phyloP scores from a whole-genome alignment of 2,329 filamentous ascomycete species.

The Rutstroemia sp. region DNA sequence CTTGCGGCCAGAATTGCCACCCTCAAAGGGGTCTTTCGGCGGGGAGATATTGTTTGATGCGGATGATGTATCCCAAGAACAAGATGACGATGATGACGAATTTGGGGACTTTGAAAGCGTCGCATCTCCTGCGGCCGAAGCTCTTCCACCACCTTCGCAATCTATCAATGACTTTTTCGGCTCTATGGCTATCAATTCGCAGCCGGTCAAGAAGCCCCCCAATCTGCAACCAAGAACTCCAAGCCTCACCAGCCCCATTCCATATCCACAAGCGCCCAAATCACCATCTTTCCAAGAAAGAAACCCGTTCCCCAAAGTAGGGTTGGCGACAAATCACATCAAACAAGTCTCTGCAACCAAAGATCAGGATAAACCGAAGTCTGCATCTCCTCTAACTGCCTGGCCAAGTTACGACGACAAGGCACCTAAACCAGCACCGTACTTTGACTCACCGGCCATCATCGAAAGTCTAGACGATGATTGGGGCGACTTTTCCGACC shows the following conservation, averaged over 20 bases:
- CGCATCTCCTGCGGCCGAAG: constrained; percentile 21
- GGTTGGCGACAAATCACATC: constrained; percentile 36
- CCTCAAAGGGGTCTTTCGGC: constrained; percentile 14
- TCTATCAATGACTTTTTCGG: constrained; percentile 29
- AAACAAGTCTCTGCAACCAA: constrained; percentile 26
- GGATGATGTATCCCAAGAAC: constrained; percentile 28
- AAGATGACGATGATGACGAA: constrained; percentile 48
- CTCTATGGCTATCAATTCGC: constrained; percentile 22
- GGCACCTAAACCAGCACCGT: constrained; percentile 15
- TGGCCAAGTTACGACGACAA: constrained; percentile 24
- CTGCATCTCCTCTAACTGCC: constrained; percentile 25
- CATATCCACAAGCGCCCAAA: constrained; percentile 41
- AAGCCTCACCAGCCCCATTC: constrained; percentile 22
- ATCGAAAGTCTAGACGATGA: constrained; percentile 37
- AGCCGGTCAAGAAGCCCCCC: constrained; percentile 26
- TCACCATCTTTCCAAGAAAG: constrained; percentile 46
- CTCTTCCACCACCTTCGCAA: constrained; percentile 12
- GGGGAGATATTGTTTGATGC: constrained; percentile 31
- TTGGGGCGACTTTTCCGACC: constrained; percentile 47
- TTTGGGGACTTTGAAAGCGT: constrained; percentile 63
- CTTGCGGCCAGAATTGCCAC: not conserved
- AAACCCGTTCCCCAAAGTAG: constrained; percentile 45
- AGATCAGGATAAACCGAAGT: constrained; percentile 28
- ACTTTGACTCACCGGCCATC: constrained; percentile 22
- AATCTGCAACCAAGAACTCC: constrained; percentile 31